phyloP scores from a whole-genome alignment of 1,139 yeast species.

The Ogataea hybrid region DNA sequence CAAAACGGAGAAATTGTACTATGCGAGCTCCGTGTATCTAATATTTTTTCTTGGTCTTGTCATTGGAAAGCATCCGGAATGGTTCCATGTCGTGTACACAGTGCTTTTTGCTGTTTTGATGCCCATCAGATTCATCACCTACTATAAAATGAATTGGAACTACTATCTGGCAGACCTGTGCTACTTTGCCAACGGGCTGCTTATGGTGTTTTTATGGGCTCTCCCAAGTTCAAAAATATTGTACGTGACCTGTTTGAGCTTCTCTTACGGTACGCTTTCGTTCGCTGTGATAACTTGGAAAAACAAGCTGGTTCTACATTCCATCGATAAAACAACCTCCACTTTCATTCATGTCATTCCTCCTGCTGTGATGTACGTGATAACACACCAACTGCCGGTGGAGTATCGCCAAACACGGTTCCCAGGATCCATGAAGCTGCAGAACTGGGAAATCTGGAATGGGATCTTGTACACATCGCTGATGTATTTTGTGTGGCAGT shows the following conservation, averaged over 20 bases:
- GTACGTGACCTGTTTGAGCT: constrained; percentile 80
- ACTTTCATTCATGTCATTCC: constrained; percentile 92
- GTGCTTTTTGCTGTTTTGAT: constrained; percentile 57
- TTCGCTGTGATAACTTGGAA: constrained; percentile 98
- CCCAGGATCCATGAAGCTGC: constrained; percentile 73
- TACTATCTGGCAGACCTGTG: constrained; percentile 92
- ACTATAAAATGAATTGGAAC: constrained; percentile 75
- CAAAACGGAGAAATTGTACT: constrained; percentile 76
- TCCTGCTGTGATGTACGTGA: constrained; percentile 82
- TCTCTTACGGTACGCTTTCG: constrained; percentile 83
- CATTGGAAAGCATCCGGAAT: constrained; percentile 74
- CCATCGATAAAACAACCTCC: constrained; percentile 90
- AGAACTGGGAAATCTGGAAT: constrained; percentile 66
- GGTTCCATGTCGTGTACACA: constrained; percentile 77
- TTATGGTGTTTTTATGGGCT: constrained; percentile 75
- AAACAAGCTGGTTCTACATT: constrained; percentile 87
- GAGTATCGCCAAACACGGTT: constrained; percentile 58
- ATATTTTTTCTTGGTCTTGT: constrained; percentile 73
- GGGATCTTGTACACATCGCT: constrained; percentile 79
- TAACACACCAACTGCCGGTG: constrained; percentile 72
- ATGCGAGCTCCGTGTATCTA: constrained; percentile 67
- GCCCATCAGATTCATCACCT: constrained; percentile 85
- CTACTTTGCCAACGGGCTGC: constrained; percentile 78
- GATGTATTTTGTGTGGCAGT: constrained; percentile 93
- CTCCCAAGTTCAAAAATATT: constrained; percentile 71